Conservation (phyloP, 768 basidiomycete genomes). For the Serendipita sp. region DNA sequence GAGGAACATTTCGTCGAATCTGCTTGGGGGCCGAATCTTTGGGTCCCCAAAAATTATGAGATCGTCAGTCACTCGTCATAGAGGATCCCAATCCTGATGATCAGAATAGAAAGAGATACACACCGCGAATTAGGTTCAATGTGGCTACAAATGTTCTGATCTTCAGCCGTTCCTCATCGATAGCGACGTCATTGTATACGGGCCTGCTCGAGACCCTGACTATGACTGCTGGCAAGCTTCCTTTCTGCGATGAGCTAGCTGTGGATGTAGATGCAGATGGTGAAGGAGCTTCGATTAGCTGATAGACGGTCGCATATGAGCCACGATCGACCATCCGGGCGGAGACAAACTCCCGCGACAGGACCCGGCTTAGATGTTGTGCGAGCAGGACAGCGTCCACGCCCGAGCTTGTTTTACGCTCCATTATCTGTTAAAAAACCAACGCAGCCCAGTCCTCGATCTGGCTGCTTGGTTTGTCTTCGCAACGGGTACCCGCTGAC, state of each 20-base stretch:
- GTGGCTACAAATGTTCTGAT: neutral
- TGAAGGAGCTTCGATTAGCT: neutral
- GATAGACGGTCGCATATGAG: neutral
- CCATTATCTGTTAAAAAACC: neutral
- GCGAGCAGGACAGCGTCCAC: conserved; percentile 4
- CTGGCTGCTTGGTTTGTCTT: neutral
- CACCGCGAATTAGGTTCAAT: neutral
- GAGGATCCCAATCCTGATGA: neutral
- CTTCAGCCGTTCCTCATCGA: conserved; percentile 4
- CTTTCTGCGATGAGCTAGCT: neutral
- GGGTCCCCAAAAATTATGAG: neutral
- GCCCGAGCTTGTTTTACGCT: conserved; percentile 1
- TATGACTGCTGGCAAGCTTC: neutral
- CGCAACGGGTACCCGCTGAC: neutral
- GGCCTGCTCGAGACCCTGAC: neutral
- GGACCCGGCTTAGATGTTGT: neutral
- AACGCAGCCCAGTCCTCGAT: neutral
- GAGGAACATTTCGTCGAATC: neutral
- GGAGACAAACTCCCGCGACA: neutral
- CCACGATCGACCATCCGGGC: neutral
- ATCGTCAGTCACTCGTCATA: neutral
- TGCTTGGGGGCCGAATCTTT: conserved; percentile 1
- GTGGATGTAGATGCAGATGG: neutral
- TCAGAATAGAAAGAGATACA: neutral
- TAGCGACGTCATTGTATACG: conserved; percentile 5